Base-by-base conservation (phyloP, 306 rosid genomes). In the Sesbania bispinosa region DNA sequence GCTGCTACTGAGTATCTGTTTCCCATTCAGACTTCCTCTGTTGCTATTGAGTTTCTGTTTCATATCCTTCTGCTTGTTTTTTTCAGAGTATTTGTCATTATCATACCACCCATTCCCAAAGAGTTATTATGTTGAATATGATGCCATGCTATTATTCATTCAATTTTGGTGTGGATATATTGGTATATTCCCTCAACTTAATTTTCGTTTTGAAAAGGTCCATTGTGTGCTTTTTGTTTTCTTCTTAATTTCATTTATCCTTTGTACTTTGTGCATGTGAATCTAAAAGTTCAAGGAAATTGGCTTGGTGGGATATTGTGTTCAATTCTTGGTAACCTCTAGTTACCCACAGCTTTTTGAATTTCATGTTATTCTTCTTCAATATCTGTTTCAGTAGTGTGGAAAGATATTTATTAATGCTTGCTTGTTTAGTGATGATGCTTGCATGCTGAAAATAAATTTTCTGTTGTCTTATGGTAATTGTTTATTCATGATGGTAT, bases 401-500 rank as follows among this genome's bases (percentile, higher is more conserved):
- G 10, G n/a, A n/a, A n/a, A n/a, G n/a, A n/a, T n/a, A n/a, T n/a
- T n/a, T n/a, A n/a, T n/a, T n/a, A n/a, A n/a, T n/a, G n/a, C n/a
- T n/a, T n/a, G n/a, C n/a, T n/a, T n/a, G n/a, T n/a, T n/a, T n/a
- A n/a, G n/a, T n/a, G n/a, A n/a, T n/a, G n/a, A n/a, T n/a, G n/a
- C n/a, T n/a, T n/a, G n/a, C n/a, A n/a, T n/a, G n/a, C n/a, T n/a
- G n/a, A n/a, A n/a, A n/a, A 27, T 32, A 2, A 32, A 6, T 5
- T 2, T 0, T 32, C 8, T 32, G 36, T 32, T 61, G 18, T 32
- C 63, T 53, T 33, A 54, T 24, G 26, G 57, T 47, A 69, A 42
- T 57, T 66, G 8, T 30, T 61, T 38, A 27, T 27, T 13, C 53
- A 54, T 78, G 71, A 61, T 89, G 97, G 87, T 92, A 87, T 60